Conservation (phyloP, 768 basidiomycete species). For the Megacollybia marginata region DNA sequence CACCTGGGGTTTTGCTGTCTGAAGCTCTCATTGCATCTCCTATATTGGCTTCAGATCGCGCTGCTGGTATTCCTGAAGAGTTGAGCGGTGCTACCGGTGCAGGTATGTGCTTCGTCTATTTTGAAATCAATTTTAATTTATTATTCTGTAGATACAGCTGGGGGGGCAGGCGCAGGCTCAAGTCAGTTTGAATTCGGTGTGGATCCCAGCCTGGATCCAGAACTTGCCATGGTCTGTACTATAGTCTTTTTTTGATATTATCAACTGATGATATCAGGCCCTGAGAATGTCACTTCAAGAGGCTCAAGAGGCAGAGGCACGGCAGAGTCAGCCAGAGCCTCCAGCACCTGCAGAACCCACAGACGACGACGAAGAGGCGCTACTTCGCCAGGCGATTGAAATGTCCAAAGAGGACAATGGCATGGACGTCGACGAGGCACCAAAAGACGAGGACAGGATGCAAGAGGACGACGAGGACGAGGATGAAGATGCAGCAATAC, state of each 20-base stretch:
- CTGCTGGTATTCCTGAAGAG: conserved; percentile 59
- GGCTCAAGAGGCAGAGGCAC: conserved; percentile 70
- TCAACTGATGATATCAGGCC: conserved; percentile 44
- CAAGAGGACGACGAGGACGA: conserved; percentile 57
- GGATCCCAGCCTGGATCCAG: conserved; percentile 93
- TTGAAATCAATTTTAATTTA: no score
- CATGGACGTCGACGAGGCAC: conserved; percentile 38
- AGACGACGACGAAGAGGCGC: conserved; percentile 72
- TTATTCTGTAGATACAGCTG: conserved; percentile 14
- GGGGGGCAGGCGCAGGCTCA: conserved; percentile 33
- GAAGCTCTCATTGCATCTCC: conserved; percentile 77
- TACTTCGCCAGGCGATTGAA: conserved; percentile 70
- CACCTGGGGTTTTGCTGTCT: conserved; percentile 75
- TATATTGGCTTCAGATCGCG: conserved; percentile 73
- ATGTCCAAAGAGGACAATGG: conserved; percentile 56
- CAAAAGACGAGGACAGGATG: conserved; percentile 13
- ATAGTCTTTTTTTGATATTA: background rate
- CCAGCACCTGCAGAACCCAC: conserved; percentile 32
- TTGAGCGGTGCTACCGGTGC: conserved; percentile 12
- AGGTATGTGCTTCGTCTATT: no score
- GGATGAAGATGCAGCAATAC: conserved; percentile 86
- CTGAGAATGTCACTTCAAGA: conserved; percentile 97
- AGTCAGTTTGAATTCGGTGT: conserved; percentile 82
- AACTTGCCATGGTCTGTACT: conserved; percentile 81
- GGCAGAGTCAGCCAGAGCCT: conserved; percentile 28